These are phyloP conservation scores for Fusarium subtropicale DNA, from an alignment of 2,329 filamentous ascomycete species.

Conservation along the genomic window DNA sequence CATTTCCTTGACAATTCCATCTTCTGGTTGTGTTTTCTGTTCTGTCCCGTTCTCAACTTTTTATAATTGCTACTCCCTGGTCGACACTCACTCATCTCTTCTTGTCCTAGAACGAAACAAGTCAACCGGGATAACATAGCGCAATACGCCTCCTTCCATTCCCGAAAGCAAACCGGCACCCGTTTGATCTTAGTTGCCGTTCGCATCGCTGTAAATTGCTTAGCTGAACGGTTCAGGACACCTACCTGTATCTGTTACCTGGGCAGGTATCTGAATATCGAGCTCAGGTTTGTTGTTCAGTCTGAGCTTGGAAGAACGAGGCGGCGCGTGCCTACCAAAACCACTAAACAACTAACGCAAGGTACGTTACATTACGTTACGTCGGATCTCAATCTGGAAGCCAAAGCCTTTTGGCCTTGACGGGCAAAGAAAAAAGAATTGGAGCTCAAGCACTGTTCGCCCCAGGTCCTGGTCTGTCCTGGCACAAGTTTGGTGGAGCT, in stretches of 20 bases:
- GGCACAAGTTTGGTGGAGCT: conserved; percentile 5
- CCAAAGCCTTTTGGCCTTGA: conserved; percentile 14
- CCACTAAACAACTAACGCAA: background rate
- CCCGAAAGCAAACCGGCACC: conserved; percentile 34
- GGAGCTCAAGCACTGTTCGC: background rate
- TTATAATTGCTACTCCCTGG: background rate
- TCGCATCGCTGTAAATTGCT: conserved; percentile 7
- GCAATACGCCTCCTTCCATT: conserved; percentile 18
- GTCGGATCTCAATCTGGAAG: conserved; percentile 14
- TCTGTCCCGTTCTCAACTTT: background rate
- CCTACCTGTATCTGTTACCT: background rate
- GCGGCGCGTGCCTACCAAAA: background rate
- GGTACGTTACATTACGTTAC: conserved; percentile 25
- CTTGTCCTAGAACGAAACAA: background rate
- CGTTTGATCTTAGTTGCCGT: conserved; percentile 17
- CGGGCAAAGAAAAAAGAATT: conserved; percentile 8
- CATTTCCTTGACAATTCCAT: background rate
- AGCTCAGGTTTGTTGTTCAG: background rate
- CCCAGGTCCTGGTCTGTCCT: conserved; percentile 15
- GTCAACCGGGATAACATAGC: conserved; percentile 24
- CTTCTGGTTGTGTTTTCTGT: background rate
- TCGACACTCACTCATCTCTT: conserved; percentile 4
- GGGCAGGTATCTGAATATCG: background rate
- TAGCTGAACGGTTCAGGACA: conserved; percentile 9
- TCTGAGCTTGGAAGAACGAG: background rate